Evolutionary conservation across 2,329 filamentous ascomycete genomes (phyloP).

Genomic region (Alternaria dauci): DNA sequence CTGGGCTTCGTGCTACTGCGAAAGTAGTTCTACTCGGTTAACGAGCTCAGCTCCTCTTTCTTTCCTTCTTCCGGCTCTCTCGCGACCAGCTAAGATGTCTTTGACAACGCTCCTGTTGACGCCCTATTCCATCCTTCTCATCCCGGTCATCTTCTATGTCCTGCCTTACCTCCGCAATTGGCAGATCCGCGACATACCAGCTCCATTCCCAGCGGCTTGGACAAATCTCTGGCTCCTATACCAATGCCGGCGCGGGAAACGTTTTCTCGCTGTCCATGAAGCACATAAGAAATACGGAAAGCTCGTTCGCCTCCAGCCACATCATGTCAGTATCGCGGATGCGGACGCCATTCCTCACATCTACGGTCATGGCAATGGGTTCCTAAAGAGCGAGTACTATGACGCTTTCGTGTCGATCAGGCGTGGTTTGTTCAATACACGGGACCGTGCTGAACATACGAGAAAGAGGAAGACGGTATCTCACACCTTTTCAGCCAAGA

Average conservation of each 20-base stretch:
- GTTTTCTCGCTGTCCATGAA: conserved; percentile 69
- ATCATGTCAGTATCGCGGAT: conserved; percentile 84
- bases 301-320: conserved; percentile 83
- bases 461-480: conserved; percentile 89
- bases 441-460: conserved; percentile 80
- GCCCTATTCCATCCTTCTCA: conserved; percentile 58
- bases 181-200: conserved; percentile 65
- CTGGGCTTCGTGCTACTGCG: conserved; percentile 6
- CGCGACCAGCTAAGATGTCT: conserved; percentile 35
- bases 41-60: conserved; percentile 1
- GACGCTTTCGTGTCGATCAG: conserved; percentile 90
- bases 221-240: conserved; percentile 82
- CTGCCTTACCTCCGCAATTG: conserved; percentile 68
- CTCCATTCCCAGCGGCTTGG: conserved; percentile 71
- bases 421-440: conserved; percentile 87
- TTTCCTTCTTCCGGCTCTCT: not conserved
- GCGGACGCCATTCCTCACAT: conserved; percentile 77
- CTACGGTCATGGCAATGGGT: conserved; percentile 71
- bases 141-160: conserved; percentile 64
- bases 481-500: conserved; percentile 86
- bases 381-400: conserved; percentile 76
- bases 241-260: conserved; percentile 67
- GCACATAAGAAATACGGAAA: conserved; percentile 79
- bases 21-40: not conserved
- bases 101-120: conserved; percentile 52